These are phyloP conservation scores for Vinca minor DNA, from an alignment of 257 asterid species.

Conservation along the genomic window DNA sequence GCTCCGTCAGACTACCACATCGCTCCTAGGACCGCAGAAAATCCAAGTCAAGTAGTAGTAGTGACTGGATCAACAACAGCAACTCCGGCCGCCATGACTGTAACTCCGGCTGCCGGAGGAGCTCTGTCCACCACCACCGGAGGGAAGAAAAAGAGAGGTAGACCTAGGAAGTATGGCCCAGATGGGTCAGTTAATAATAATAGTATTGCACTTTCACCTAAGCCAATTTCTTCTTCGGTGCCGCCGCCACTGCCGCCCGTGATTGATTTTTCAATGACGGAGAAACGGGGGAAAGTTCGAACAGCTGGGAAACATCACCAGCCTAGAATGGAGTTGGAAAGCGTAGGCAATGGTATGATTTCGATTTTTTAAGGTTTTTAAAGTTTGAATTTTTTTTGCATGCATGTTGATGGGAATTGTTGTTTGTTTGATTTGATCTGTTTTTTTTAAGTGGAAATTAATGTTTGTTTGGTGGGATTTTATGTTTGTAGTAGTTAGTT, in stretches of 20 bases:
- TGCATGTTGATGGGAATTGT: conserved; percentile 31
- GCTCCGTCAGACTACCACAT: conserved; percentile 83
- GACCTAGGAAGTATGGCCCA: conserved; percentile 82
- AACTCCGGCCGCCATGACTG: conserved; percentile 21
- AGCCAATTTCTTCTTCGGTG: conserved; percentile 73
- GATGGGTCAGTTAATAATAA: conserved; percentile 55
- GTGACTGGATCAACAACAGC: conserved; percentile 45
- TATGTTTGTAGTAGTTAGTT: conserved; percentile 10
- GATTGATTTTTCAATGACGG: conserved; percentile 80
- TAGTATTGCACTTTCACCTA: conserved; percentile 53
- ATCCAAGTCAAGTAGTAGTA: conserved; percentile 26
- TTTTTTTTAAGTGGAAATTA: conserved; percentile 6
- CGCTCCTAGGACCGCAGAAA: conserved; percentile 60
- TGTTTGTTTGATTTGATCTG: conserved; percentile 18
- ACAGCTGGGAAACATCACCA: conserved; percentile 42
- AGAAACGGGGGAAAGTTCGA: conserved; percentile 58
- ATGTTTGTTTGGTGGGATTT: conserved; percentile 10
- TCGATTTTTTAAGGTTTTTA: neutral
- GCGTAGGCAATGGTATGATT: conserved; percentile 31
- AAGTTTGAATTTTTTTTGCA: conserved; percentile 20
- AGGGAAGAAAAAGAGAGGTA: conserved; percentile 89
- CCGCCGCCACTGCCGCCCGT: conserved; percentile 90
- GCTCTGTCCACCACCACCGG: conserved; percentile 20
- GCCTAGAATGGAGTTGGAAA: conserved; percentile 41
- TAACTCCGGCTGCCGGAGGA: conserved; percentile 25